Evolutionary conservation across 164 flowering plant species (phyloP).

Genomic region (Platanus orientalis): DNA sequence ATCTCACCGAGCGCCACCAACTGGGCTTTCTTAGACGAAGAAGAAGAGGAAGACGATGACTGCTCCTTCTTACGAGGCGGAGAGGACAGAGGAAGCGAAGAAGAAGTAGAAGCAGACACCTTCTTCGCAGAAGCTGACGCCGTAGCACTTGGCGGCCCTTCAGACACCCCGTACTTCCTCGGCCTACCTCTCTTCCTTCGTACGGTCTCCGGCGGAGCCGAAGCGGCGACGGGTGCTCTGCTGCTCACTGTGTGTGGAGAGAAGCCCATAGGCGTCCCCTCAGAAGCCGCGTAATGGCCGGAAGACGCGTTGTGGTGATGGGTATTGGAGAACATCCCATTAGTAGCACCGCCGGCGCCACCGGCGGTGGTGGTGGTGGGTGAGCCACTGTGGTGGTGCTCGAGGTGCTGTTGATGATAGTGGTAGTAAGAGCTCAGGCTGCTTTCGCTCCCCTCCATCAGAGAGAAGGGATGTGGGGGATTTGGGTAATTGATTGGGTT

Average conservation of each 20-base stretch:
- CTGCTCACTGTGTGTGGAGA: constrained; percentile 13
- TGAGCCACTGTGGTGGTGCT: neutral
- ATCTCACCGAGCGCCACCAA: constrained; percentile 18
- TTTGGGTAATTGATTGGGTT: neutral
- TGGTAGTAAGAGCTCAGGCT: constrained; percentile 16
- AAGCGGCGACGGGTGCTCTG: constrained; percentile 11
- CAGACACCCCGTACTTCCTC: constrained; percentile 18
- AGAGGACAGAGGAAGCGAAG: constrained; percentile 6
- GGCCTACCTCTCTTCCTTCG: constrained; percentile 23
- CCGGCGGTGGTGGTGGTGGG: constrained; percentile 1
- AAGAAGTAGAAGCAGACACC: constrained; percentile 1
- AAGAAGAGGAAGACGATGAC: neutral
- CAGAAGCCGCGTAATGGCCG: constrained; percentile 11
- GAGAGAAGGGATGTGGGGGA: neutral
- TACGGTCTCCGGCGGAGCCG: constrained; percentile 9
- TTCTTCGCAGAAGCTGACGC: constrained; percentile 4
- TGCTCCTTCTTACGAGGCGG: no score
- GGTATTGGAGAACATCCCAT: neutral
- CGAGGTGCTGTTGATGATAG: constrained; percentile 12
- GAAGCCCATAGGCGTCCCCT: constrained; percentile 7
- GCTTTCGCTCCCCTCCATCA: constrained; percentile 19
- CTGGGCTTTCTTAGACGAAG: constrained; percentile 39
- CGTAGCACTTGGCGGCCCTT: constrained; percentile 2
- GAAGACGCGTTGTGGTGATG: constrained; percentile 1
- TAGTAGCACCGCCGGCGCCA: neutral